Evolutionary conservation across 2,329 filamentous ascomycete species (phyloP), one percentile per base, ranked within the genome.

Genomic region (Coccinonectria pachysandricola): DNA sequence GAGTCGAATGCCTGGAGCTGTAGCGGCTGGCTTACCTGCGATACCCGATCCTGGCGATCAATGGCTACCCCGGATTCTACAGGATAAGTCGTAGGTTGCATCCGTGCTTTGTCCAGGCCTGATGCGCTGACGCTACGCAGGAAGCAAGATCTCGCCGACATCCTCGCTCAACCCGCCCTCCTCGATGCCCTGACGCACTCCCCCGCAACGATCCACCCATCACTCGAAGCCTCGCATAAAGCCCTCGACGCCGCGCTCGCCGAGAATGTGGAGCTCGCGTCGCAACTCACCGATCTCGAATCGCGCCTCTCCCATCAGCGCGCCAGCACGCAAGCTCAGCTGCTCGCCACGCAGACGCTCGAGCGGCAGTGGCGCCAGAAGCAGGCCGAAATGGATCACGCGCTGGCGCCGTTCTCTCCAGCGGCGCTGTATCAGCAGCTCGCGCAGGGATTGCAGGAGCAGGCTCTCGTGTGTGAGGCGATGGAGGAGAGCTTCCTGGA

Each of bases 401-500:
- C 83, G 6, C 62, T 96, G 34, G 73, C 75, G 18, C 82, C 83
- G 1, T 96, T 93, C 59, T 82, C 83, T 14, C 86, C 88, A 0
- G 80, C 84, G 21, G 79, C 82, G 21, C 62, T 96, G 45, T 95
- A 96, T 50, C 81, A 87, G 54, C 69, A 81, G 26, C 64, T 96
- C 8, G 75, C 66, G 23, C 79, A 80, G 32, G 78, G 75, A 7
- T 75, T 92, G 10, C 71, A 73, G 27, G 88, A 96, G 60, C 87
- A 94, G 56, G 85, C 87, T 36, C 62, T 62, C 32, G 65, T 95
- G 10, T 87, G 87, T 40, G 65, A 70, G 32, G 86, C 83, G 2
- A 66, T 96, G 30, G 87, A 95, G 57, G 88, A 94, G 60, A 95
- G 87, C 44, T 96, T 95, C 50, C 60, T 96, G 1, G 85, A 92